Percentiles rank a stretch among this genome's conserved stretches.
phyloP scores from a whole-genome alignment of 495 filamentous ascomycete species.

The Penicillium canescens region DNA sequence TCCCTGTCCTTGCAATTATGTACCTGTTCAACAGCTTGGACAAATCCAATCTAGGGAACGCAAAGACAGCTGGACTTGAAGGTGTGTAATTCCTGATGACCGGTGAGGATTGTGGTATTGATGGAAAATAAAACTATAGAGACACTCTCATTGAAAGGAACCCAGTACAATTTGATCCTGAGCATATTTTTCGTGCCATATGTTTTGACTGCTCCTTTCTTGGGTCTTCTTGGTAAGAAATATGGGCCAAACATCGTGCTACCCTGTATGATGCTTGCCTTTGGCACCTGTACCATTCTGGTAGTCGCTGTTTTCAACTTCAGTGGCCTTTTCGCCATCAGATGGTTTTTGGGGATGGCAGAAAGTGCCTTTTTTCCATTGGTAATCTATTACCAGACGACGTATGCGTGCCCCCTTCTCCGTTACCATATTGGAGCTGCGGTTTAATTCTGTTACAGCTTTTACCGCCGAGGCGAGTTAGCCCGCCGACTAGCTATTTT shows the following conservation, averaged over 20 bases:
- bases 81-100: conserved; percentile 27
- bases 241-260: conserved; percentile 60
- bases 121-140: background rate
- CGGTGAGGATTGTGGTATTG: background rate
- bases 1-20: conserved; percentile 66
- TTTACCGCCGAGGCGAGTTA: conserved; percentile 73
- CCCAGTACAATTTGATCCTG: conserved; percentile 69
- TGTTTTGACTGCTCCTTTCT: conserved; percentile 60
- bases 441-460: conserved; percentile 21
- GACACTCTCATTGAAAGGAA: conserved; percentile 48
- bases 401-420: conserved; percentile 6
- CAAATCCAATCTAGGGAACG: conserved; percentile 69
- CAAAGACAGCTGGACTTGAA: conserved; percentile 61
- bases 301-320: conserved; percentile 57
- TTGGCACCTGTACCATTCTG: conserved; percentile 58
- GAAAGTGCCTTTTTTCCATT: conserved; percentile 73
- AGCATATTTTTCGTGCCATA: conserved; percentile 75
- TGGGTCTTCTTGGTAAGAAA: conserved; percentile 67
- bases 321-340: conserved; percentile 57
- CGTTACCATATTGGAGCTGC: too few species aligned
- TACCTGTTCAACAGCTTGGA: conserved; percentile 65
- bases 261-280: conserved; percentile 64
- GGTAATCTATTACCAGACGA: conserved; percentile 57
- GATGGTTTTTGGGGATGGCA: conserved; percentile 60
- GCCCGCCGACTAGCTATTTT: conserved; percentile 74